A percentile compares a stretch with the other conserved stretches of the same genome.
These are phyloP conservation scores for Pseudopyricularia cyperi DNA, from an alignment of 2,329 filamentous ascomycete genomes.

Conservation along the genomic window DNA sequence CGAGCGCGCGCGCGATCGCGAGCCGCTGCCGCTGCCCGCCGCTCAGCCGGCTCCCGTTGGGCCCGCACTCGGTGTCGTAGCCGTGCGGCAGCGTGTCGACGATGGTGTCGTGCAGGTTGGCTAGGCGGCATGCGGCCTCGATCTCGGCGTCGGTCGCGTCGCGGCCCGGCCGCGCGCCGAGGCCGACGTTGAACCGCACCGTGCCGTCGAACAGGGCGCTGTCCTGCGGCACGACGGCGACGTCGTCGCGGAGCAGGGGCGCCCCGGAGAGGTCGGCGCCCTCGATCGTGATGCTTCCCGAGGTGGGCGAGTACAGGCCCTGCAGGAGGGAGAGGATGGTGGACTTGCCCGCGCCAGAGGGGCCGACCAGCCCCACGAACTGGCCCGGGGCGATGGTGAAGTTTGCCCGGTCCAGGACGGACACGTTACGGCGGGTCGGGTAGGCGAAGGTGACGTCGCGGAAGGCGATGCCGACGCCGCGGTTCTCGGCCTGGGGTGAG, in stretches of 20 bases:
- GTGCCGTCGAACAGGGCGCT: constrained; percentile 35
- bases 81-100: constrained; percentile 30
- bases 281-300: constrained; percentile 38
- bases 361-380: constrained; percentile 29
- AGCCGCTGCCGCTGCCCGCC: constrained; percentile 48
- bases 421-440: constrained; percentile 39
- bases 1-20: constrained; percentile 36
- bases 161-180: constrained; percentile 14
- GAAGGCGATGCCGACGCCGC: constrained; percentile 38
- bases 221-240: constrained; percentile 46
- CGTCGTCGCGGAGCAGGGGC: constrained; percentile 18
- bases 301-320: constrained; percentile 37
- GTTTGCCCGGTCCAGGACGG: constrained; percentile 28
- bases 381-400: constrained; percentile 23
- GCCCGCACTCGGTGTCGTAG: constrained; percentile 42
- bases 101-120: constrained; percentile 33
- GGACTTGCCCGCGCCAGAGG: constrained; percentile 32
- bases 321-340: constrained; percentile 34
- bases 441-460: constrained; percentile 46
- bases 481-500: constrained; percentile 8
- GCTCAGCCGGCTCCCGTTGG: constrained; percentile 26
- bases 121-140: constrained; percentile 28
- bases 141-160: constrained; percentile 18
- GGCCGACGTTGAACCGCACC: constrained; percentile 33
- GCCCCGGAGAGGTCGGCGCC: constrained; percentile 21